Percentiles rank a stretch among this genome's conserved stretches.
Conservation (phyloP, 2,329 filamentous ascomycete genomes). For the Sclerotinia sclerotiorum region DNA sequence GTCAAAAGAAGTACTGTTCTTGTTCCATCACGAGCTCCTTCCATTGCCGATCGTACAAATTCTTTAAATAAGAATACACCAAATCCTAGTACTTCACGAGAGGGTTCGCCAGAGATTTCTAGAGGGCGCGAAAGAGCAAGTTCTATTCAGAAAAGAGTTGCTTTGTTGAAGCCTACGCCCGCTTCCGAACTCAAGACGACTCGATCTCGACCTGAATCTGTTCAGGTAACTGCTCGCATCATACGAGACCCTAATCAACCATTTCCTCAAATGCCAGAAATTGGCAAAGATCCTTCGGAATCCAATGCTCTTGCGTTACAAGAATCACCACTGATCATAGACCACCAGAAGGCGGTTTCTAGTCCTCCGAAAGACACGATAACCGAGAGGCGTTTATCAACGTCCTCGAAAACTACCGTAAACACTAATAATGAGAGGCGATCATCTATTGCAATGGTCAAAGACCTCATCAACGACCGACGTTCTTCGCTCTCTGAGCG, state of each 20-base stretch:
- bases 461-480: slow-evolving; percentile 56
- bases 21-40: slow-evolving; percentile 41
- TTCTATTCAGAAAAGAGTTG: slow-evolving; percentile 36
- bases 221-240: slow-evolving; percentile 87
- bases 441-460: slow-evolving; percentile 59
- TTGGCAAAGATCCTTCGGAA: slow-evolving; percentile 43
- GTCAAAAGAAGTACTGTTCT: slow-evolving; percentile 49
- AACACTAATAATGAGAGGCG: slow-evolving; percentile 45
- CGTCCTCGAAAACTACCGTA: slow-evolving; percentile 31
- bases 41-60: slow-evolving; percentile 42
- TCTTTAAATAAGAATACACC: slow-evolving; percentile 41
- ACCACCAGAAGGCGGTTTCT: slow-evolving; percentile 49
- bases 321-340: slow-evolving; percentile 59
- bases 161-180: slow-evolving; percentile 32
- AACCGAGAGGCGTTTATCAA: slow-evolving; percentile 40
- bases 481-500: slow-evolving; percentile 52
- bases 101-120: slow-evolving; percentile 49
- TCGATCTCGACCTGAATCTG: slow-evolving; percentile 65
- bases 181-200: slow-evolving; percentile 36
- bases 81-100: slow-evolving; percentile 45
- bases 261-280: slow-evolving; percentile 47
- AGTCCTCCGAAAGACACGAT: slow-evolving; percentile 45
- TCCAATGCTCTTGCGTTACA: slow-evolving; percentile 53
- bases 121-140: slow-evolving; percentile 37
- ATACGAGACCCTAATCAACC: slow-evolving; percentile 61